Evolutionary conservation across 805 yeast species (phyloP), one percentile per base, ranked within the genome.

Genomic region (Starmerella asiatica): DNA sequence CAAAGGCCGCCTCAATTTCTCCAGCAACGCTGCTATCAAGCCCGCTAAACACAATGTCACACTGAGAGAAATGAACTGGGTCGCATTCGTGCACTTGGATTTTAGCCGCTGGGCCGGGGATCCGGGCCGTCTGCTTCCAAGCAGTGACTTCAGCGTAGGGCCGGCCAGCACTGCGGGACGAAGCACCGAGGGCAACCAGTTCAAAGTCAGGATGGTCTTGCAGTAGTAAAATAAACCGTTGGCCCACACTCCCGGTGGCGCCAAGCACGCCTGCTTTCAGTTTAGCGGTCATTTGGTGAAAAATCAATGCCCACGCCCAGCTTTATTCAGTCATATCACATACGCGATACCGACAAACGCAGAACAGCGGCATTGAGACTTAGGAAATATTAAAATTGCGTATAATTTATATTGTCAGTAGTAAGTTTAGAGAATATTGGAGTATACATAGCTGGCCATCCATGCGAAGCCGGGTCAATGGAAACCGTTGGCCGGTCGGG

Each of bases 221-320:
- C 47, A 91, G 68, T 36, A 91, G 67, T 35, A 88, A 67, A 45
- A 91, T 86, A 59, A 91, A 91, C 52, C 97, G 73, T 63, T 91
- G 98, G 42, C 98, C 98, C 29, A 91, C 98, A 32, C 93, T 77
- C 38, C 98, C 98, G 11, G 98, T 88, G 50, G 97, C 97, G 37
- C 98, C 98, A 46, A 88, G 69, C 52, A 91, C 96, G 67, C 98
- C 98, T 5, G 54, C 56, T 37, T 51, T 64, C 40, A 44, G 35
- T 39, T 45, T 49, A 21, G 34, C 39, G n/a, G 40, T 31, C 38
- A 34, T 38, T 34, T 21, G 5, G 14, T 24, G 28, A n/a, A n/a
- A n/a, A n/a, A n/a, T n/a, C n/a, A n/a, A n/a, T n/a, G n/a, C n/a
- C 19, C 15, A 29, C 15, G 32, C 32, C 7, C 15, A n/a, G n/a